phyloP scores from a whole-genome alignment of 2,329 filamentous ascomycete genomes.

The Verticillium alfalfae region DNA sequence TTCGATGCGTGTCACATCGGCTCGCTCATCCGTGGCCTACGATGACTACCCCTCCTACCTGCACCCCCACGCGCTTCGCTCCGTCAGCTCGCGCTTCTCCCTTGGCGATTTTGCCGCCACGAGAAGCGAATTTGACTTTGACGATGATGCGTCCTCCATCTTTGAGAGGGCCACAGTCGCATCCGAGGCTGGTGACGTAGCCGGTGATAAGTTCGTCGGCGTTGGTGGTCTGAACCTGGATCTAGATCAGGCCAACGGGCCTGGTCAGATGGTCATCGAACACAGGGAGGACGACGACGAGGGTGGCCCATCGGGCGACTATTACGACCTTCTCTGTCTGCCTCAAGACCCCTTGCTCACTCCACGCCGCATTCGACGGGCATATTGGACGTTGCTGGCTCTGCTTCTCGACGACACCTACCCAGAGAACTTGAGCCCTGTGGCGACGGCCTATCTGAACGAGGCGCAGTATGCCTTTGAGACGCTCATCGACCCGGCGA shows the following conservation, averaged over 20 bases:
- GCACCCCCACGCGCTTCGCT: constrained; percentile 19
- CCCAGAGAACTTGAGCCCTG: constrained; percentile 25
- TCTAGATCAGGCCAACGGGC: not conserved
- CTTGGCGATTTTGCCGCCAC: constrained; percentile 42
- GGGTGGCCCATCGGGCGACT: constrained; percentile 21
- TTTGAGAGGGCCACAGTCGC: constrained; percentile 24
- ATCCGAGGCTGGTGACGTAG: constrained; percentile 15
- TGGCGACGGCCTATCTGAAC: constrained; percentile 33
- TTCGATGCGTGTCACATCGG: constrained; percentile 11
- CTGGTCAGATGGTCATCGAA: constrained; percentile 2
- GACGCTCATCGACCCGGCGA: constrained; percentile 36
- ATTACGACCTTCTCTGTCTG: constrained; percentile 40
- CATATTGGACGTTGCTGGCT: constrained; percentile 38
- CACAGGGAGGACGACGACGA: constrained; percentile 9
- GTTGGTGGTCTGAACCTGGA: not conserved
- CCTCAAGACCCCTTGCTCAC: constrained; percentile 23
- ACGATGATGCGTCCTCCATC: constrained; percentile 35
- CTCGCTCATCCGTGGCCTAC: constrained; percentile 15
- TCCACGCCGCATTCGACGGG: constrained; percentile 30
- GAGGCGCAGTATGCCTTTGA: constrained; percentile 39
- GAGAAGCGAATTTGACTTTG: constrained; percentile 39
- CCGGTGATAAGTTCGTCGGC: constrained; percentile 13
- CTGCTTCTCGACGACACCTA: constrained; percentile 38
- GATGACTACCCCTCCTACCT: constrained; percentile 9
- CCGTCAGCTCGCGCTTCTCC: constrained; percentile 37